Evolutionary conservation across 139 green algal genomes (phyloP).

Genomic region (Chlorella ohadii): DNA sequence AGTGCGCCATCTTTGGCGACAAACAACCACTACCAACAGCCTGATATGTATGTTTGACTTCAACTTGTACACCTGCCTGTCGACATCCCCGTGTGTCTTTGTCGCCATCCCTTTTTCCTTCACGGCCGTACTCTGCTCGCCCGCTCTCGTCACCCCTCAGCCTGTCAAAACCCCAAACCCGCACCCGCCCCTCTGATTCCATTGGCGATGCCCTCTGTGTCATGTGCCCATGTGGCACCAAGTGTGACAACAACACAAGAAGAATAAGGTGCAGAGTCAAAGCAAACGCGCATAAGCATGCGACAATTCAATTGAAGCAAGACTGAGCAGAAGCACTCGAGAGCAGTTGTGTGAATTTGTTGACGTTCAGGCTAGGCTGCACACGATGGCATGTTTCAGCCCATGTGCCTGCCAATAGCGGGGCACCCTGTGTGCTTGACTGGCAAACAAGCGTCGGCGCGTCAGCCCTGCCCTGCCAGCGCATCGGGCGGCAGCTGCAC

Average conservation of each 20-base stretch:
- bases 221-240: background rate
- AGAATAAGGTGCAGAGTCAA: background rate
- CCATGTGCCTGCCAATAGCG: background rate
- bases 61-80: too few relatives aligned
- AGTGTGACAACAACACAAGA: background rate
- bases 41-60: too few relatives aligned
- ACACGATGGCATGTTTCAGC: background rate
- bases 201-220: too few relatives aligned
- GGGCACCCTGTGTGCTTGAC: too few relatives aligned
- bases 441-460: background rate
- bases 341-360: background rate
- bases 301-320: background rate
- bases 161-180: too few relatives aligned
- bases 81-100: too few relatives aligned
- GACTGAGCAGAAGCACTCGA: background rate
- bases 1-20: too few relatives aligned
- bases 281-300: background rate
- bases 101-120: too few relatives aligned
- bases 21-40: too few relatives aligned
- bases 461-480: background rate
- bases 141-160: too few relatives aligned
- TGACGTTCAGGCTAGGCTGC: too few relatives aligned
- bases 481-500: constrained; percentile 25
- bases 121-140: too few relatives aligned
- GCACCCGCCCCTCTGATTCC: background rate